Percentiles rank a stretch among this genome's conserved stretches.
phyloP scores from a whole-genome alignment of 2,329 filamentous ascomycete genomes.

The Leptographium radiaticola region DNA sequence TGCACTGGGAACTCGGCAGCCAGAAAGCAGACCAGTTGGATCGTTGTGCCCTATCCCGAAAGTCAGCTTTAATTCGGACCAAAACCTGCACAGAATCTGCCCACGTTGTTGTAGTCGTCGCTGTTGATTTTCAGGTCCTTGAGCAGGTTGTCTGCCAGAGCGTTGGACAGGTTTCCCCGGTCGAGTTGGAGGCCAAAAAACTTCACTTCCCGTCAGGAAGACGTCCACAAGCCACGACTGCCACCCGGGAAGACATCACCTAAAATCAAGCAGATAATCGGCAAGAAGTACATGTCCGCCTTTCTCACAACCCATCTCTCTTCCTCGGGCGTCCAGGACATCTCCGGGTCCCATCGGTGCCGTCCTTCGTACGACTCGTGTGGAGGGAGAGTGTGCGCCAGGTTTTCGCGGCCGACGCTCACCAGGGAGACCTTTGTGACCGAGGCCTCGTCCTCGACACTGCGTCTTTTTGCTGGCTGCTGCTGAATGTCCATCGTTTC shows the following conservation, averaged over 20 bases:
- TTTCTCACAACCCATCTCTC: constrained; percentile 43
- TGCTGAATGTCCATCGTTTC: background rate
- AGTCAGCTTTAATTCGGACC: background rate
- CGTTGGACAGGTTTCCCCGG: constrained; percentile 49
- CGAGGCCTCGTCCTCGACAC: constrained; percentile 16
- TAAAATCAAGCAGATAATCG: constrained; percentile 24
- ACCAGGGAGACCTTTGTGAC: constrained; percentile 7
- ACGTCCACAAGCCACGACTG: background rate
- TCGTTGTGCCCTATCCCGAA: constrained; percentile 29
- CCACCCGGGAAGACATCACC: background rate
- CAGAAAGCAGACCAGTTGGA: constrained; percentile 41
- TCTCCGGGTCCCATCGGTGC: constrained; percentile 27
- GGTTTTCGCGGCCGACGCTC: constrained; percentile 24
- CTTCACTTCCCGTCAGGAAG: constrained; percentile 11
- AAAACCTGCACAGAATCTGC: constrained; percentile 5
- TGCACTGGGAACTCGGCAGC: constrained; percentile 46
- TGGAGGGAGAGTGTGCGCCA: constrained; percentile 19
- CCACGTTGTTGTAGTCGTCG: constrained; percentile 41
- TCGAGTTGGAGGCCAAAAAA: constrained; percentile 54
- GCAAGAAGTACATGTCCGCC: constrained; percentile 28
- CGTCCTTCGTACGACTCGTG: constrained; percentile 25
- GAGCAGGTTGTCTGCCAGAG: constrained; percentile 48
- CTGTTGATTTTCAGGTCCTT: constrained; percentile 33
- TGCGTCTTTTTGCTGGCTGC: background rate
- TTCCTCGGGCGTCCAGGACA: constrained; percentile 41